Conservation (phyloP, 2,329 filamentous ascomycete species). For the Teratosphaeria zuluensis region DNA sequence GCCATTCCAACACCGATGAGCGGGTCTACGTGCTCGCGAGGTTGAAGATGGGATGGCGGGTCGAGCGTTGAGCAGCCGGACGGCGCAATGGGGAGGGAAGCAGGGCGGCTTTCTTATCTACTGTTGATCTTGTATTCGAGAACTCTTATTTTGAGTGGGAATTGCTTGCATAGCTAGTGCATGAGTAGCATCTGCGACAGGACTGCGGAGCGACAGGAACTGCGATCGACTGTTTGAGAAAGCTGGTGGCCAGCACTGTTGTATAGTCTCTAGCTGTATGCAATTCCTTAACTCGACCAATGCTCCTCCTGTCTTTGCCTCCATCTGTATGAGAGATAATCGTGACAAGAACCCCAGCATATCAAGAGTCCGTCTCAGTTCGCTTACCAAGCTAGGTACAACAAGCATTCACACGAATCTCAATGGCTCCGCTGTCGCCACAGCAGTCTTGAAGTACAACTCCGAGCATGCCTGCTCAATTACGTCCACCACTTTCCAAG, state of each 20-base stretch:
- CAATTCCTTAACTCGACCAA: not conserved
- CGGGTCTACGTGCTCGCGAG: constrained; percentile 17
- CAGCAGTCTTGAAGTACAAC: constrained; percentile 13
- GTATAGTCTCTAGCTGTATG: not conserved
- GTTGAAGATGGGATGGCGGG: constrained; percentile 24
- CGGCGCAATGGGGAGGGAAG: not conserved
- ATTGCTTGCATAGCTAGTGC: not conserved
- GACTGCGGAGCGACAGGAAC: not conserved
- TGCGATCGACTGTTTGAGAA: not conserved
- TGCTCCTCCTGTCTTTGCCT: not conserved
- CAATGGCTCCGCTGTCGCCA: constrained; percentile 1
- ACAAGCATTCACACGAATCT: not conserved
- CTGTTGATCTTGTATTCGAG: not conserved
- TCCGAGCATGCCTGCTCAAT: constrained; percentile 19
- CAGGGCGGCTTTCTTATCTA: not conserved
- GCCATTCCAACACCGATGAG: constrained; percentile 11
- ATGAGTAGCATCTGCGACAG: not conserved
- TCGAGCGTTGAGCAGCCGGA: constrained; percentile 20
- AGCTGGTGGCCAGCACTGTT: not conserved
- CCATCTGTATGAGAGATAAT: too few species aligned
- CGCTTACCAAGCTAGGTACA: not conserved
- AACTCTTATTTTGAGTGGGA: not conserved
- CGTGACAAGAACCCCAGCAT: too few species aligned
- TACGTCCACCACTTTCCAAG: constrained; percentile 16
- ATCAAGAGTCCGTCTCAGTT: too few species aligned